phyloP scores from a whole-genome alignment of 495 filamentous ascomycete species.

The Penicillium lividum region DNA sequence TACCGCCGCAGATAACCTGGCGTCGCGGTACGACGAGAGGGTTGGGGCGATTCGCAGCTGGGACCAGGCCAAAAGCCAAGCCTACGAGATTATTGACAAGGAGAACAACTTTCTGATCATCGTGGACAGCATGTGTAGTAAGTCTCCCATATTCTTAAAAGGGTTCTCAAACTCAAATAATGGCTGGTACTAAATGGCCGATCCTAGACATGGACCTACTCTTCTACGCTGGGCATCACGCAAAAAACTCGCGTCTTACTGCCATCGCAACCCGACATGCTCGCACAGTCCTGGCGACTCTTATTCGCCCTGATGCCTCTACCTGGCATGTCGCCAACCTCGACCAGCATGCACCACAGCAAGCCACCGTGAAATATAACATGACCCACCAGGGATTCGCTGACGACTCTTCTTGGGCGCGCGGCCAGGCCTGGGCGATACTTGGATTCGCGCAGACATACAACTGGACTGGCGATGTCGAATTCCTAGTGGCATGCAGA shows the following conservation, averaged over 20 bases:
- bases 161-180: neutral
- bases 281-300: constrained; percentile 24
- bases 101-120: constrained; percentile 14
- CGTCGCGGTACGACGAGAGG: constrained; percentile 31
- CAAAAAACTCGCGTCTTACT: constrained; percentile 20
- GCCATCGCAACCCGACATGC: constrained; percentile 44
- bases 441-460: constrained; percentile 47
- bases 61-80: constrained; percentile 11
- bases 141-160: neutral
- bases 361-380: constrained; percentile 25
- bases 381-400: constrained; percentile 45
- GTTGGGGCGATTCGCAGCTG: constrained; percentile 47
- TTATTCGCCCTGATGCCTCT: constrained; percentile 32
- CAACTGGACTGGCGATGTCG: constrained; percentile 39
- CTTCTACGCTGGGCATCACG: constrained; percentile 41
- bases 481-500: constrained; percentile 37
- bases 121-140: constrained; percentile 19
- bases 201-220: constrained; percentile 41
- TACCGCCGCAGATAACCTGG: constrained; percentile 35
- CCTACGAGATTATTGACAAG: constrained; percentile 1
- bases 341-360: constrained; percentile 26
- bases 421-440: constrained; percentile 52
- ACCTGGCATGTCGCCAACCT: constrained; percentile 47
- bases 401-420: constrained; percentile 42
- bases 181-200: neutral